Conservation (phyloP, 1,139 yeast species). For the Zhuliangozyma parablackwelliae region DNA sequence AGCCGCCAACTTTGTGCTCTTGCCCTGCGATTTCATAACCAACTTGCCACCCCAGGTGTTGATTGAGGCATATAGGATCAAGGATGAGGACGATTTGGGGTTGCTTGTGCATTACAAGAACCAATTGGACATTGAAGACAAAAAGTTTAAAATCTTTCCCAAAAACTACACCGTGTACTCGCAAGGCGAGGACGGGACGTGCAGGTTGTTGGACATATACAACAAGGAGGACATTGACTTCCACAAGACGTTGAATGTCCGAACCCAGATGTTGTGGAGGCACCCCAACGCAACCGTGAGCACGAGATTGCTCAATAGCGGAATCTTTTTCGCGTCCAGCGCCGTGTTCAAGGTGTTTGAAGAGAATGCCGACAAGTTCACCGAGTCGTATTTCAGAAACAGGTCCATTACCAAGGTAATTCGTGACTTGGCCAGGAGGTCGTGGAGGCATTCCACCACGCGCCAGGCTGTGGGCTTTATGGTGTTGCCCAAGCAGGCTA, state of each 20-base stretch:
- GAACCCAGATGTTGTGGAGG: constrained; percentile 89
- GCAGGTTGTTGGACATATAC: constrained; percentile 65
- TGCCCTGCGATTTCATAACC: constrained; percentile 93
- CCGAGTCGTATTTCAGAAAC: constrained; percentile 33
- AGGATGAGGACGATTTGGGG: constrained; percentile 61
- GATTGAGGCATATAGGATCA: constrained; percentile 76
- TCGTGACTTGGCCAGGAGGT: constrained; percentile 83
- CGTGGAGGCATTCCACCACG: constrained; percentile 75
- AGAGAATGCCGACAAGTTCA: constrained; percentile 26
- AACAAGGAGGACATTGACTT: constrained; percentile 60
- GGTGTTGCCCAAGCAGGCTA: constrained; percentile 59
- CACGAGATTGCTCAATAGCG: constrained; percentile 69
- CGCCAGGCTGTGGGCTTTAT: constrained; percentile 62
- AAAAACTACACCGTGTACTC: constrained; percentile 45
- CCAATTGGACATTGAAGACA: constrained; percentile 69
- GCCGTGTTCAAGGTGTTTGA: constrained; percentile 41
- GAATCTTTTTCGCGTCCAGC: constrained; percentile 70
- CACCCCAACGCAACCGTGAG: constrained; percentile 76
- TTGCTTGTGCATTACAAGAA: constrained; percentile 71
- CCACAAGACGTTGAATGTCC: constrained; percentile 65
- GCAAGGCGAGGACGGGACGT: constrained; percentile 41
- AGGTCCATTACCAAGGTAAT: constrained; percentile 65
- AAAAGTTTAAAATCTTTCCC: constrained; percentile 54
- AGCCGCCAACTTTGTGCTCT: constrained; percentile 54
- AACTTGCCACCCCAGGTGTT: constrained; percentile 87